Evolutionary conservation across 768 basidiomycete species (phyloP).

Genomic region (Mycena belliarum): DNA sequence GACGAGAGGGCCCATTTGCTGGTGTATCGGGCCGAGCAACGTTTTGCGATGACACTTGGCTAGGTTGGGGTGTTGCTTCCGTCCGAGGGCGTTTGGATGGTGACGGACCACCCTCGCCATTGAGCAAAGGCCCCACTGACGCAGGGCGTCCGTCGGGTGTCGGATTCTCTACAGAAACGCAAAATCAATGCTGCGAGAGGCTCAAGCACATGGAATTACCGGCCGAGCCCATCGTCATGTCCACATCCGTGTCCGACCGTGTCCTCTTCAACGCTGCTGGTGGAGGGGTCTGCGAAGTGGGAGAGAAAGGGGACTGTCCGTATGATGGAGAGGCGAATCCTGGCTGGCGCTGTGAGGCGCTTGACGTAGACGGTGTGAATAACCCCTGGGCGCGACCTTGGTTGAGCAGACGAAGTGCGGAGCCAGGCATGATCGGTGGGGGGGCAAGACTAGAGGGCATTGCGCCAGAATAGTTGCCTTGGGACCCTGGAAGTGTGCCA

Average conservation of each 20-base stretch:
- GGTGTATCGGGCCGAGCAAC: conserved; percentile 30
- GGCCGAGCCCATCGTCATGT: conserved; percentile 32
- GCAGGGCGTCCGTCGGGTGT: conserved; percentile 53
- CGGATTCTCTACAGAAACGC: conserved; percentile 41
- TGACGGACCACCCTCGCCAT: conserved; percentile 65
- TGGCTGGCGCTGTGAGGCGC: conserved; percentile 44
- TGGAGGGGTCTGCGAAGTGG: conserved; percentile 52
- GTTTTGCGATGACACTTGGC: conserved; percentile 37
- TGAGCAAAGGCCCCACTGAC: conserved; percentile 48
- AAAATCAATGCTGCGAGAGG: conserved; percentile 23
- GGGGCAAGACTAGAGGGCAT: conserved; percentile 65
- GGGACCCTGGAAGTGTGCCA: conserved; percentile 47
- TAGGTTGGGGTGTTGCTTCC: conserved; percentile 44
- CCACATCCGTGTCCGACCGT: conserved; percentile 68
- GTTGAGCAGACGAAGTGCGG: conserved; percentile 78
- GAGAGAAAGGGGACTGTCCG: conserved; percentile 49
- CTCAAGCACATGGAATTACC: conserved; percentile 23
- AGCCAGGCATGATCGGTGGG: conserved; percentile 86
- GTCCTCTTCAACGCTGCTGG: conserved; percentile 58
- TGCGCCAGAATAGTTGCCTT: conserved; percentile 44
- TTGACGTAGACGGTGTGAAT: conserved; percentile 82
- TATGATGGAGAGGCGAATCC: conserved; percentile 58
- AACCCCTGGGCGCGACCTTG: conserved; percentile 86
- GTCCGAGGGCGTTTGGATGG: conserved; percentile 73
- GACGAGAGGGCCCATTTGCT: conserved; percentile 49